phyloP scores from a whole-genome alignment of 148 eudicot species.

The Nepenthes mirabilis region DNA sequence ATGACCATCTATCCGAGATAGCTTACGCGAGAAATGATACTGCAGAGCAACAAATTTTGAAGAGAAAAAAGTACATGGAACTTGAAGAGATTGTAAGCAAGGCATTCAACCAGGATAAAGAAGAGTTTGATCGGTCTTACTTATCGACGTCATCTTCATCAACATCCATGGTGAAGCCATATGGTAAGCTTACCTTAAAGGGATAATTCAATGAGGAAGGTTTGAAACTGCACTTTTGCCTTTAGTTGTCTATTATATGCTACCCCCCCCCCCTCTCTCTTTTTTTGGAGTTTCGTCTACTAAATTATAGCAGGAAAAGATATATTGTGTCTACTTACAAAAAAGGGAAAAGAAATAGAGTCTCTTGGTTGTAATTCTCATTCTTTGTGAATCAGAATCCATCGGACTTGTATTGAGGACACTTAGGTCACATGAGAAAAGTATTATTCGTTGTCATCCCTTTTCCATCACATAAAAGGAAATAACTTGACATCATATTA shows the following conservation, averaged over 20 bases:
- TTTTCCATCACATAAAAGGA: too few relatives aligned
- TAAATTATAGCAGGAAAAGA: too few relatives aligned
- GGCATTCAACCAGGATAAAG: slow-evolving; percentile 64
- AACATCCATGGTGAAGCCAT: slow-evolving; percentile 23
- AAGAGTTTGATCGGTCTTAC: slow-evolving; percentile 29
- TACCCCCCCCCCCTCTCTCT: not conserved
- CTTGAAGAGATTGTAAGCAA: slow-evolving; percentile 46
- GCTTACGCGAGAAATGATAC: slow-evolving; percentile 35
- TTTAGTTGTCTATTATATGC: not conserved
- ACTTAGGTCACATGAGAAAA: too few relatives aligned
- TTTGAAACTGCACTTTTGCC: not conserved
- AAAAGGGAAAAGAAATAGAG: too few relatives aligned
- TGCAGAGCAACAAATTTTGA: slow-evolving; percentile 43
- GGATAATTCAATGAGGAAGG: slow-evolving; percentile 10
- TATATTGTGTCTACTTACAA: too few relatives aligned
- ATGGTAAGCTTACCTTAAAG: slow-evolving; percentile 20
- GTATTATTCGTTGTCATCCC: too few relatives aligned
- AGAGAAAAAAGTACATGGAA: slow-evolving; percentile 49
- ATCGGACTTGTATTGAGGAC: too few relatives aligned
- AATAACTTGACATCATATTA: too few relatives aligned
- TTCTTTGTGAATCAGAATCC: too few relatives aligned
- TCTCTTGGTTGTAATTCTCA: too few relatives aligned
- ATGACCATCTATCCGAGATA: slow-evolving; percentile 46
- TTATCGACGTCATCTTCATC: slow-evolving; percentile 54
- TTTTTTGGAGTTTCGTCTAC: too few relatives aligned